Evolutionary conservation across 345 rosid species (phyloP).

Genomic region (Toxicodendron radicans): DNA sequence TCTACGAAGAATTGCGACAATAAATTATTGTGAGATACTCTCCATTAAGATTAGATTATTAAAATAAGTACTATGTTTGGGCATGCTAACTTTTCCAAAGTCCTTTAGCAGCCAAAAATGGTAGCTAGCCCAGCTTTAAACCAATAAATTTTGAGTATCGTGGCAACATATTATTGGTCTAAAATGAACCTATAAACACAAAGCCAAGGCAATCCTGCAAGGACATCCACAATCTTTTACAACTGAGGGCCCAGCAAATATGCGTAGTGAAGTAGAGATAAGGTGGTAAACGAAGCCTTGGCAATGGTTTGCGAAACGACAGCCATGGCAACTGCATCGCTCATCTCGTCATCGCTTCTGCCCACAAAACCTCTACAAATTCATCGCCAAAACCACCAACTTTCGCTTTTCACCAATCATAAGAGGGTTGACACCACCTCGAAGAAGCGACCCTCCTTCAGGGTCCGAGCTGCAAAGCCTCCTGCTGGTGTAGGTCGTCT

Average conservation of each 20-base stretch:
- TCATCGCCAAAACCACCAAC: conserved; percentile 23
- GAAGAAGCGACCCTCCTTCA: conserved; percentile 31
- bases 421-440: conserved; percentile 13
- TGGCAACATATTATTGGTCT: conserved; percentile 7
- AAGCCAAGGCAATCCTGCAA: neutral
- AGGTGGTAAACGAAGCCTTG: neutral
- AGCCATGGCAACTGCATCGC: conserved; percentile 30
- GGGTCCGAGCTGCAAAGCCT: conserved; percentile 58
- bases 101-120: too few relatives aligned
- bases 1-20: too few relatives aligned
- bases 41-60: too few relatives aligned
- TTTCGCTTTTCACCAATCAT: conserved; percentile 14
- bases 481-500: conserved; percentile 54
- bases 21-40: too few relatives aligned
- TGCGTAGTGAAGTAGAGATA: conserved; percentile 26
- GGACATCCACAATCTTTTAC: conserved; percentile 7
- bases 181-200: too few relatives aligned
- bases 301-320: neutral
- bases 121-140: neutral
- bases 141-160: neutral
- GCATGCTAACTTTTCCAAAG: too few relatives aligned
- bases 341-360: conserved; percentile 32
- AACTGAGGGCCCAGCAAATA: neutral
- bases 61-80: too few relatives aligned
- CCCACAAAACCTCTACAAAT: conserved; percentile 18